Percentiles rank a stretch among this genome's conserved stretches.
These are phyloP conservation scores for Suillus cothurnatus DNA, from an alignment of 768 basidiomycete genomes.

Conservation along the genomic window DNA sequence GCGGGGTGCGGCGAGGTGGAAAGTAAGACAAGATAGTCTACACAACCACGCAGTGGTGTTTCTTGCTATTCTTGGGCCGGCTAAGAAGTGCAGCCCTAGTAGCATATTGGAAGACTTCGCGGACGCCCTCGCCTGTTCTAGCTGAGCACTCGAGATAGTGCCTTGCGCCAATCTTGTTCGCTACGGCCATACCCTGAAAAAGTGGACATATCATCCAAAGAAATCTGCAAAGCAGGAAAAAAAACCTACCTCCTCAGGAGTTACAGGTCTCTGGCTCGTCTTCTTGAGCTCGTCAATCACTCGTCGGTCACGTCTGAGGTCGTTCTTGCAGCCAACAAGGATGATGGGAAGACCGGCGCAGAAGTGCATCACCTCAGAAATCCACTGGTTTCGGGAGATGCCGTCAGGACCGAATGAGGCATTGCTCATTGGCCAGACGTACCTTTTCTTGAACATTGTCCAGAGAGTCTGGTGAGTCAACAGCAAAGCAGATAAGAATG, in stretches of 20 bases:
- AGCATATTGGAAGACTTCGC: slow-evolving; percentile 98
- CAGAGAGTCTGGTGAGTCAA: slow-evolving; percentile 96
- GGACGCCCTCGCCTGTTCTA: slow-evolving; percentile 94
- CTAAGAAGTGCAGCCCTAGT: slow-evolving; percentile 87
- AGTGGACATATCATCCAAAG: slow-evolving; percentile 7
- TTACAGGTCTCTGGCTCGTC: slow-evolving; percentile 93
- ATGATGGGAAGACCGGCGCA: slow-evolving; percentile 94
- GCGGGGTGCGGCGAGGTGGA: slow-evolving; percentile 17
- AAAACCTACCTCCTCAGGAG: slow-evolving; percentile 79
- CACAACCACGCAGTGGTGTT: slow-evolving; percentile 46
- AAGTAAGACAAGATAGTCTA: slow-evolving; percentile 34
- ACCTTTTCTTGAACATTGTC: slow-evolving; percentile 99
- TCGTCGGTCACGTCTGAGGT: slow-evolving; percentile 89
- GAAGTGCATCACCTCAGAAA: slow-evolving; percentile 98
- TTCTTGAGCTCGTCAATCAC: slow-evolving; percentile 94
- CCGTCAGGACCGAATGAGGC: slow-evolving; percentile 12
- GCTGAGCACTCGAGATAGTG: slow-evolving; percentile 98
- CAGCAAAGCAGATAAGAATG: slow-evolving; percentile 98
- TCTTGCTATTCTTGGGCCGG: slow-evolving; percentile 48
- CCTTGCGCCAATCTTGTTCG: slow-evolving; percentile 95
- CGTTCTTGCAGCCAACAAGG: slow-evolving; percentile 99
- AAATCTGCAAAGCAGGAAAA: not conserved
- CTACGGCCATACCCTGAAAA: slow-evolving; percentile 85
- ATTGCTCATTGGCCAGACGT: slow-evolving; percentile 28
- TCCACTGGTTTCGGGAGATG: slow-evolving; percentile 67